Evolutionary conservation across 2,329 filamentous ascomycete species (phyloP).

Genomic region (Claviceps digitariae): DNA sequence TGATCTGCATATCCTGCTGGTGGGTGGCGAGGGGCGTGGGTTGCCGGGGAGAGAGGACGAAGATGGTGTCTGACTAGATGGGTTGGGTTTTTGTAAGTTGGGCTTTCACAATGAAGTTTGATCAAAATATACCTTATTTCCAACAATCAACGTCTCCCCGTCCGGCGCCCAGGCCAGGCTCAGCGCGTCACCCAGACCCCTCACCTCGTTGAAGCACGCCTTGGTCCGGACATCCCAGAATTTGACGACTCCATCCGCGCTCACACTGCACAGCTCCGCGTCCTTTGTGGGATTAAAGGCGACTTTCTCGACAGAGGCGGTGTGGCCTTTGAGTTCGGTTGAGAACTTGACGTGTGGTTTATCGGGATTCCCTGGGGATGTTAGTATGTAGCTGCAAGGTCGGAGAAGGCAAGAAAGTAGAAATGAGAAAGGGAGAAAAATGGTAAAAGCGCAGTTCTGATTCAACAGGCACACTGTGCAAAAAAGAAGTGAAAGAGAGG

Average conservation of each 20-base stretch:
- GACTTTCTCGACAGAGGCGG: conserved; percentile 56
- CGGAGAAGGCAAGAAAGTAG: neutral
- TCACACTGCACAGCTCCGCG: conserved; percentile 62
- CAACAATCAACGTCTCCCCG: conserved; percentile 55
- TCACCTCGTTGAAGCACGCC: conserved; percentile 55
- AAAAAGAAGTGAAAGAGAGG: neutral
- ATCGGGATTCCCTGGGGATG: conserved; percentile 55
- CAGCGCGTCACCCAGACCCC: conserved; percentile 51
- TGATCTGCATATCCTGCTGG: conserved; percentile 51
- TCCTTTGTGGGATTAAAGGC: conserved; percentile 68
- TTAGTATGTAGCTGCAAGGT: too few relatives aligned
- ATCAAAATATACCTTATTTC: conserved; percentile 46
- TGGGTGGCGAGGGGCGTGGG: conserved; percentile 42
- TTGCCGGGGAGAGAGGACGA: conserved; percentile 47
- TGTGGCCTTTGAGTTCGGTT: conserved; percentile 59
- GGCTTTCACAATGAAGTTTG: neutral
- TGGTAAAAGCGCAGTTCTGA: neutral
- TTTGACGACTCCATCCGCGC: conserved; percentile 58
- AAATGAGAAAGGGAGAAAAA: neutral
- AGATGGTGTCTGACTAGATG: conserved; percentile 46
- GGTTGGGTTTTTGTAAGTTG: neutral
- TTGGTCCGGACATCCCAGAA: conserved; percentile 73
- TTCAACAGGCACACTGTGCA: neutral
- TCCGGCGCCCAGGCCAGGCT: conserved; percentile 63
- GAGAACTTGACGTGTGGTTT: conserved; percentile 59